A percentile compares a stretch with the other conserved stretches of the same genome.
phyloP scores from a whole-genome alignment of 768 basidiomycete genomes.

The Phanerodontia chrysosporium region DNA sequence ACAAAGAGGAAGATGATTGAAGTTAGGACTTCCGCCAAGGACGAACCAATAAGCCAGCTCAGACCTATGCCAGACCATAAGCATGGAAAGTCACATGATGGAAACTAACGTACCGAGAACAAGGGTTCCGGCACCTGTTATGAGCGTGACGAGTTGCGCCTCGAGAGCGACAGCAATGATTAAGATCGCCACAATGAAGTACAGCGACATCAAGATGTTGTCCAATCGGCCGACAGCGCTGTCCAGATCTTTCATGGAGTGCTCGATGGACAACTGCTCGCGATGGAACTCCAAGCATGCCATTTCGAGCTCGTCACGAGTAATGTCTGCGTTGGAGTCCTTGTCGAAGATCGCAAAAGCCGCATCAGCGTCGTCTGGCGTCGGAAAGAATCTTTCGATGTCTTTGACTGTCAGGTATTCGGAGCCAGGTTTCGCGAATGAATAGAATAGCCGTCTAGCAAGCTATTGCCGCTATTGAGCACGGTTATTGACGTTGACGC shows the following conservation, averaged over 20 bases:
- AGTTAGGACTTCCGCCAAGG: slow-evolving; percentile 74
- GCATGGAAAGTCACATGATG: neutral
- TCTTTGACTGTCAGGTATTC: slow-evolving; percentile 63
- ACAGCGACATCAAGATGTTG: slow-evolving; percentile 81
- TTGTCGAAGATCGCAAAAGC: slow-evolving; percentile 69
- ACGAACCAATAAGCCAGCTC: slow-evolving; percentile 84
- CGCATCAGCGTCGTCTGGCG: slow-evolving; percentile 59
- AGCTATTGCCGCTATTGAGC: slow-evolving; percentile 40
- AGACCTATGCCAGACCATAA: slow-evolving; percentile 40
- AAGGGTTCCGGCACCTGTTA: slow-evolving; percentile 72
- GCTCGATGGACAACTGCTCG: slow-evolving; percentile 79
- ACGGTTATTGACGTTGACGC: neutral
- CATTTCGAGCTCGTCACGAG: slow-evolving; percentile 72
- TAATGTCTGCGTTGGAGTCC: slow-evolving; percentile 68
- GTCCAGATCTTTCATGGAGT: slow-evolving; percentile 86
- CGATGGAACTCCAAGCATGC: slow-evolving; percentile 79
- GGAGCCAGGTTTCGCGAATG: slow-evolving; percentile 60
- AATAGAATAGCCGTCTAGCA: slow-evolving; percentile 83
- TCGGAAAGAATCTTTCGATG: slow-evolving; percentile 66
- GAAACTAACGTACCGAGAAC: slow-evolving; percentile 36
- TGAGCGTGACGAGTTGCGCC: slow-evolving; percentile 66
- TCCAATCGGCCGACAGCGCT: slow-evolving; percentile 85
- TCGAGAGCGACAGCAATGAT: slow-evolving; percentile 83
- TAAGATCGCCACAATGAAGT: slow-evolving; percentile 64
- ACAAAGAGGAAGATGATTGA: slow-evolving; percentile 91